Conservation (phyloP, 495 filamentous ascomycete species). For the Xanthoparmelia taractica region DNA sequence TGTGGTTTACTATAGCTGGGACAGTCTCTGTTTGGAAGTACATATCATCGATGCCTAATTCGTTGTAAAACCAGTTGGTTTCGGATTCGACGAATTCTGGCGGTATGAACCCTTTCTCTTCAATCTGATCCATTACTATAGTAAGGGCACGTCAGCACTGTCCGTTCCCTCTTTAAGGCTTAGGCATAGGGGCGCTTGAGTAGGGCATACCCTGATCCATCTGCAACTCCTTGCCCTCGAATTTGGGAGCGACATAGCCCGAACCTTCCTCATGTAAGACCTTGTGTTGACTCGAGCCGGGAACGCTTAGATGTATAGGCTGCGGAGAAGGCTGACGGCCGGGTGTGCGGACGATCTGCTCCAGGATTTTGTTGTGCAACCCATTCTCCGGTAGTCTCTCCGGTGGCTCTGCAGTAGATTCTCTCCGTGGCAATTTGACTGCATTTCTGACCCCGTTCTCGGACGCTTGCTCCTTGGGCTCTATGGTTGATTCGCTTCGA, state of each 20-base stretch:
- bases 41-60: slow-evolving; percentile 95
- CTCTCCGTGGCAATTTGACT: slow-evolving; percentile 22
- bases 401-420: slow-evolving; percentile 15
- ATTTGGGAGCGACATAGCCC: slow-evolving; percentile 90
- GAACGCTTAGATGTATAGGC: slow-evolving; percentile 81
- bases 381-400: slow-evolving; percentile 19
- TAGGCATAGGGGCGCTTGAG: not conserved
- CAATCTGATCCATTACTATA: slow-evolving; percentile 63
- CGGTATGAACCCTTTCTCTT: slow-evolving; percentile 81
- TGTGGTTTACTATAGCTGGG: slow-evolving; percentile 82
- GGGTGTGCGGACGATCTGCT: slow-evolving; percentile 51
- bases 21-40: slow-evolving; percentile 92
- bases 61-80: slow-evolving; percentile 93
- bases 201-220: slow-evolving; percentile 74
- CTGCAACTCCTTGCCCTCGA: slow-evolving; percentile 88
- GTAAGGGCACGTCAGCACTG: slow-evolving; percentile 11
- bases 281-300: slow-evolving; percentile 49
- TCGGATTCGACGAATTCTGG: slow-evolving; percentile 73
- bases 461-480: slow-evolving; percentile 16
- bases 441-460: slow-evolving; percentile 29
- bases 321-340: slow-evolving; percentile 75
- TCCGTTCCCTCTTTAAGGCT: too few species aligned
- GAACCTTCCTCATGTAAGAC: slow-evolving; percentile 84
- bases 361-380: slow-evolving; percentile 54
- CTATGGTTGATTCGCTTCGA: slow-evolving; percentile 10